A percentile compares a stretch with the other conserved stretches of the same genome.
phyloP scores from a whole-genome alignment of 108 stramenopile species.

The Cylindrotheca closterium region DNA sequence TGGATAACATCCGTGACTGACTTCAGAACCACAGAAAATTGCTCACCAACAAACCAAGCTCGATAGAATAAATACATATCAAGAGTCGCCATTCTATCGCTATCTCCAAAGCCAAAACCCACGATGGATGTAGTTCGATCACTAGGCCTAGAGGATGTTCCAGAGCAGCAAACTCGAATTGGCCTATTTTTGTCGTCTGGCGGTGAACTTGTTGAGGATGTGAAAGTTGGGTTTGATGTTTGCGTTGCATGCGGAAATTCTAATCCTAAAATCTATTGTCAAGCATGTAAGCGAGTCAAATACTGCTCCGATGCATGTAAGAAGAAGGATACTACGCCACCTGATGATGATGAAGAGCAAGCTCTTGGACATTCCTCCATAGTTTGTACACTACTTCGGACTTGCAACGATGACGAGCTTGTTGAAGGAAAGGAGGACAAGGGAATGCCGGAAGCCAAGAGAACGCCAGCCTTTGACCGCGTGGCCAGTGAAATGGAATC shows the following conservation, averaged over 20 bases:
- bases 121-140: constrained; percentile 69
- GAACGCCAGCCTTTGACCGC: constrained; percentile 65
- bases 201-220: constrained; percentile 29
- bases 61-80: too few relatives aligned
- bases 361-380: constrained; percentile 76
- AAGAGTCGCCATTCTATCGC: too few relatives aligned
- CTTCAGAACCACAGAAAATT: too few relatives aligned
- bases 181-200: background rate
- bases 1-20: too few relatives aligned
- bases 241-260: constrained; percentile 48
- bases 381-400: constrained; percentile 63
- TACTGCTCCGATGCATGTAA: constrained; percentile 77
- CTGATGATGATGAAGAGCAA: constrained; percentile 43
- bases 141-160: constrained; percentile 48
- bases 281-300: constrained; percentile 62
- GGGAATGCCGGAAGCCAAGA: constrained; percentile 8
- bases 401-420: constrained; percentile 77
- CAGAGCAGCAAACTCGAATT: constrained; percentile 27
- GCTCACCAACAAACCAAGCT: too few relatives aligned
- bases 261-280: constrained; percentile 36
- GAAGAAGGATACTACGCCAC: constrained; percentile 37
- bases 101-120: too few relatives aligned
- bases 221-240: constrained; percentile 51
- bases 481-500: constrained; percentile 78
- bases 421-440: constrained; percentile 27